Conservation (phyloP, 768 basidiomycete species). For the Calvatia gigantea region DNA sequence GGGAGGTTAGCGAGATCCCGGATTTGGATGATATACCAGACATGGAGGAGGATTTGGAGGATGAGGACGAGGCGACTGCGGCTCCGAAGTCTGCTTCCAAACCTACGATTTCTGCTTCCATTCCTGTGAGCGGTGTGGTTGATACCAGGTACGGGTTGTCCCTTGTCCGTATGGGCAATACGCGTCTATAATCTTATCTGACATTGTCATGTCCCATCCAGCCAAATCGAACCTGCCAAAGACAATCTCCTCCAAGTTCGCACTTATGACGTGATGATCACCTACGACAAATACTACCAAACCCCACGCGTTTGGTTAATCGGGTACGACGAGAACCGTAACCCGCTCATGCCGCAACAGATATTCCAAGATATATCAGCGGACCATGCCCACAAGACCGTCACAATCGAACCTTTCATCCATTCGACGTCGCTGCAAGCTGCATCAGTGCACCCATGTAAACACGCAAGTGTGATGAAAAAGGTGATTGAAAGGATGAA, state of each 20-base stretch:
- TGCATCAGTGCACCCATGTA: conserved; percentile 97
- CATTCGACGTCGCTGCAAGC: conserved; percentile 82
- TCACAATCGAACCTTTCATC: conserved; percentile 98
- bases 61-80: conserved; percentile 82
- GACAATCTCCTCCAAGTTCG: conserved; percentile 91
- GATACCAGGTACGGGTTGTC: conserved; percentile 51
- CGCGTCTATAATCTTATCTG: background rate
- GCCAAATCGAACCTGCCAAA: conserved; percentile 62
- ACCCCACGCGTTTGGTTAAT: conserved; percentile 97
- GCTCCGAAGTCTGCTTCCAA: conserved; percentile 41
- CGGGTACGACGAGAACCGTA: conserved; percentile 96
- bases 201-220: conserved; percentile 22
- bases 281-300: conserved; percentile 99
- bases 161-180: background rate
- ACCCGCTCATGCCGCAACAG: conserved; percentile 81
- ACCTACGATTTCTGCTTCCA: conserved; percentile 18
- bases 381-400: conserved; percentile 97
- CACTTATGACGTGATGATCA: conserved; percentile 99
- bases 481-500: conserved; percentile 99
- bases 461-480: conserved; percentile 99
- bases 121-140: conserved; percentile 22
- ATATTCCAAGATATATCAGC: conserved; percentile 97
- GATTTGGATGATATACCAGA: conserved; percentile 74
- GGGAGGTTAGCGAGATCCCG: conserved; percentile 96
- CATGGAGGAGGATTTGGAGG: conserved; percentile 80